Percentiles rank a stretch among this genome's conserved stretches.
Evolutionary conservation across 768 basidiomycete genomes (phyloP).

Genomic region (Terana coerulea): DNA sequence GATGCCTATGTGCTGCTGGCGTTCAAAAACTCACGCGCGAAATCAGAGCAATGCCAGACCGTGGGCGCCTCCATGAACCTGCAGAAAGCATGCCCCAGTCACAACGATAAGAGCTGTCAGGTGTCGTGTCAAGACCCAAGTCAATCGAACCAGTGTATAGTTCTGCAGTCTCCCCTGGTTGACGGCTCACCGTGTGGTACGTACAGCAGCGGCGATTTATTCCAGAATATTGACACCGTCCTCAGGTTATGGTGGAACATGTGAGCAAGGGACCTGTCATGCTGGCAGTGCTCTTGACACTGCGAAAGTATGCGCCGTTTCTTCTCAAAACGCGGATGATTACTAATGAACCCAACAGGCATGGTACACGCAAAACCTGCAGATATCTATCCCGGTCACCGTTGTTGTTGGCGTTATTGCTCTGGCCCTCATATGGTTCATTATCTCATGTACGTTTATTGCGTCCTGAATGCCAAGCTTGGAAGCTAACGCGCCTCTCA

Average conservation of each 20-base stretch:
- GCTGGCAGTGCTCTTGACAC: constrained; percentile 54
- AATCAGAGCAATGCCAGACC: constrained; percentile 67
- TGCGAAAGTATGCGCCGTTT: constrained; percentile 44
- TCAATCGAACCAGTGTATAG: constrained; percentile 55
- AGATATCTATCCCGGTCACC: constrained; percentile 77
- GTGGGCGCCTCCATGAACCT: constrained; percentile 73
- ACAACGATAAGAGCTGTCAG: constrained; percentile 63
- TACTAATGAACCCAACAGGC: constrained; percentile 39
- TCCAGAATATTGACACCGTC: too few species aligned
- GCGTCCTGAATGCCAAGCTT: too few species aligned
- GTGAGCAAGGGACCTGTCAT: constrained; percentile 57
- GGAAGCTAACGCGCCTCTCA: too few species aligned
- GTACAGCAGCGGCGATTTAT: too few species aligned
- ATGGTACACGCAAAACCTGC: constrained; percentile 74
- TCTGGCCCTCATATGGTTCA: constrained; percentile 51
- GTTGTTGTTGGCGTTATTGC: constrained; percentile 63
- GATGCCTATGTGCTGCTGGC: constrained; percentile 4
- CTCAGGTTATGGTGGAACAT: constrained; percentile 74
- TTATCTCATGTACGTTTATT: constrained; percentile 38
- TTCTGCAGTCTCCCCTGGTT: constrained; percentile 65
- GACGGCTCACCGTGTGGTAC: constrained; percentile 87
- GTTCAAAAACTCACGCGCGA: not conserved
- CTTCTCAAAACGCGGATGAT: constrained; percentile 8
- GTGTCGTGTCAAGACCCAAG: constrained; percentile 78
- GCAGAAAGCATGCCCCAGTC: constrained; percentile 59